Conservation (phyloP, 306 rosid genomes). For the Coriaria nepalensis region DNA sequence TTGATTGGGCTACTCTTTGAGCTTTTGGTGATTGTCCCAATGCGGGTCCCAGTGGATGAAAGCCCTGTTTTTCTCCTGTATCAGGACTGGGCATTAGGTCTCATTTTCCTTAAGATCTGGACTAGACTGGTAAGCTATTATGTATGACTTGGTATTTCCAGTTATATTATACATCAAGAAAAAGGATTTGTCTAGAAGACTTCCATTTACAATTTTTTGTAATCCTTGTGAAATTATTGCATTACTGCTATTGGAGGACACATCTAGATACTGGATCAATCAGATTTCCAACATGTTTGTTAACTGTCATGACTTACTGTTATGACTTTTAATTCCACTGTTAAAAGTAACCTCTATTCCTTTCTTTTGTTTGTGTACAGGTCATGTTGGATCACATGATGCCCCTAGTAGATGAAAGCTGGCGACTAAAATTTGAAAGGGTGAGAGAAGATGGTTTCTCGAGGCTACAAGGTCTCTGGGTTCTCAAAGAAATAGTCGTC, state of each 20-base stretch:
- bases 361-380: slow-evolving; percentile 22
- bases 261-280: too few species aligned
- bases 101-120: slow-evolving; percentile 98
- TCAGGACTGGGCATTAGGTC: slow-evolving; percentile 99
- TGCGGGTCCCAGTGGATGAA: slow-evolving; percentile 99
- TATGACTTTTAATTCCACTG: background rate
- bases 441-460: slow-evolving; percentile 98
- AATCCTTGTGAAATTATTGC: too few species aligned
- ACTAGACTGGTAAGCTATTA: slow-evolving; percentile 81
- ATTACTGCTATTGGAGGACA: too few species aligned
- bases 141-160: background rate
- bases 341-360: background rate
- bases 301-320: background rate
- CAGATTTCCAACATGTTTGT: background rate
- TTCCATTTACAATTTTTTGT: too few species aligned
- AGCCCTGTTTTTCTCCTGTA: slow-evolving; percentile 97
- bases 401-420: slow-evolving; percentile 86
- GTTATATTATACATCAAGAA: too few species aligned
- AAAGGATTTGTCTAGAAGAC: too few species aligned
- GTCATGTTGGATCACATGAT: slow-evolving; percentile 99
- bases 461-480: slow-evolving; percentile 95
- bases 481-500: slow-evolving; percentile 81
- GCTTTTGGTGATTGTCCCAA: slow-evolving; percentile 95
- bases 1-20: slow-evolving; percentile 93
- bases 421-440: slow-evolving; percentile 89